phyloP scores from a whole-genome alignment of 2,329 filamentous ascomycete genomes.

The Pseudopyrenochaeta lycopersici region DNA sequence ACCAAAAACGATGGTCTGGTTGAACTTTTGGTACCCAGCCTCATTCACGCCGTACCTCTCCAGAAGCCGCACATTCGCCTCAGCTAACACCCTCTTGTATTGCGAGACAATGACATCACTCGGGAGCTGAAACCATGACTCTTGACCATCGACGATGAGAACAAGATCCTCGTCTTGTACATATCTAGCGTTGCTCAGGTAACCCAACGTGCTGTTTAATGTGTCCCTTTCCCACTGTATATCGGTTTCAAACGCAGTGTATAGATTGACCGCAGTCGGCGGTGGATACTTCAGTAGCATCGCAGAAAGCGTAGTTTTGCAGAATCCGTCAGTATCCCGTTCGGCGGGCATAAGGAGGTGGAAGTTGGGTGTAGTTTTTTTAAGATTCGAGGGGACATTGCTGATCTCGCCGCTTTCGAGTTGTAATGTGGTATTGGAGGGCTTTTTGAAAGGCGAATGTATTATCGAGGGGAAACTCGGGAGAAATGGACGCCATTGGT shows the following conservation, averaged over 20 bases:
- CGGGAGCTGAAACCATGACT: slow-evolving; percentile 72
- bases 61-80: slow-evolving; percentile 62
- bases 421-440: slow-evolving; percentile 45
- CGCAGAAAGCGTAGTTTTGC: slow-evolving; percentile 65
- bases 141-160: slow-evolving; percentile 69
- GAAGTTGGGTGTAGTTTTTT: slow-evolving; percentile 53
- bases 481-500: slow-evolving; percentile 41
- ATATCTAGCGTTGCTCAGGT: slow-evolving; percentile 57
- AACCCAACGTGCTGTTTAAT: slow-evolving; percentile 57
- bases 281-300: slow-evolving; percentile 68
- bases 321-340: slow-evolving; percentile 60
- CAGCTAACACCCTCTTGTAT: slow-evolving; percentile 65
- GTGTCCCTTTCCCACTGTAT: slow-evolving; percentile 55
- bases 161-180: slow-evolving; percentile 68
- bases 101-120: slow-evolving; percentile 69
- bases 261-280: slow-evolving; percentile 62
- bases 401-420: slow-evolving; percentile 44
- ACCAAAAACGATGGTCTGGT: slow-evolving; percentile 65
- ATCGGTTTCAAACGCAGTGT: slow-evolving; percentile 29
- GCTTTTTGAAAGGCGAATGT: slow-evolving; percentile 36
- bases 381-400: slow-evolving; percentile 36
- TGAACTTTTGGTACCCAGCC: slow-evolving; percentile 44
- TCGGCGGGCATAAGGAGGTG: slow-evolving; percentile 65
- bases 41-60: slow-evolving; percentile 57
- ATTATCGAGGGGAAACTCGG: slow-evolving; percentile 33